Percentiles rank a stretch among this genome's conserved stretches.
Conservation (phyloP, 2,329 filamentous ascomycete genomes). For the Plenodomus lindquistii region DNA sequence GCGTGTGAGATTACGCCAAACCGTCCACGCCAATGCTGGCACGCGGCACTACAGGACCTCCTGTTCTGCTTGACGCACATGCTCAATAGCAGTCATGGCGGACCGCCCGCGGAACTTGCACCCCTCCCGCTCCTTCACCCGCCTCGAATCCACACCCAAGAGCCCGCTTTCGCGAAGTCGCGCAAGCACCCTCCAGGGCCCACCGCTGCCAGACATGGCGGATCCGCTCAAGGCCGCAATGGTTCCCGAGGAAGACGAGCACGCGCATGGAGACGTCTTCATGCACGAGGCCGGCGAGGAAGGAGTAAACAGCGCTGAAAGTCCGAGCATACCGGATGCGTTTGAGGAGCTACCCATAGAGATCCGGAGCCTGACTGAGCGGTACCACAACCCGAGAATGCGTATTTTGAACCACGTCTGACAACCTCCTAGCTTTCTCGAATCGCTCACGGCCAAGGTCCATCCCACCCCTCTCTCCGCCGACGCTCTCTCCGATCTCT, state of each 20-base stretch:
- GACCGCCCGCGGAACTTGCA: conserved; percentile 44
- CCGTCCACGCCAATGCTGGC: conserved; percentile 27
- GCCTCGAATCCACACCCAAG: conserved; percentile 47
- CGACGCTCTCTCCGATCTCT: conserved; percentile 79
- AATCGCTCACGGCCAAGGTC: conserved; percentile 84
- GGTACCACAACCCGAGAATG: conserved; percentile 53
- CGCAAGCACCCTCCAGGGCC: conserved; percentile 52
- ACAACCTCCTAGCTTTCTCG: conserved; percentile 73
- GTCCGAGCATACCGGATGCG: conserved; percentile 60
- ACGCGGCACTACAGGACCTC: conserved; percentile 22
- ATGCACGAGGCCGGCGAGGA: conserved; percentile 44
- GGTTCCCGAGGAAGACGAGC: conserved; percentile 41
- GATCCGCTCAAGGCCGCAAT: conserved; percentile 47
- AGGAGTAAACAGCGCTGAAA: conserved; percentile 21
- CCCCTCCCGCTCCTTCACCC: conserved; percentile 54
- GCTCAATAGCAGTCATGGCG: conserved; percentile 26
- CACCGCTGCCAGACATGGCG: conserved; percentile 48
- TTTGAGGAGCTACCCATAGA: conserved; percentile 93
- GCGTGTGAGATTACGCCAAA: conserved; percentile 28
- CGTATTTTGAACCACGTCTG: background rate
- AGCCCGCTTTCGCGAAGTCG: conserved; percentile 46
- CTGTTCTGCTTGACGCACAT: conserved; percentile 3
- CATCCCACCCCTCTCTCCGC: conserved; percentile 82
- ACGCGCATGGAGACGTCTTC: conserved; percentile 47
- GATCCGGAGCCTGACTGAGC: conserved; percentile 85